Conservation (phyloP, 1,139 yeast genomes). For the Geotrichum klebahnii region DNA sequence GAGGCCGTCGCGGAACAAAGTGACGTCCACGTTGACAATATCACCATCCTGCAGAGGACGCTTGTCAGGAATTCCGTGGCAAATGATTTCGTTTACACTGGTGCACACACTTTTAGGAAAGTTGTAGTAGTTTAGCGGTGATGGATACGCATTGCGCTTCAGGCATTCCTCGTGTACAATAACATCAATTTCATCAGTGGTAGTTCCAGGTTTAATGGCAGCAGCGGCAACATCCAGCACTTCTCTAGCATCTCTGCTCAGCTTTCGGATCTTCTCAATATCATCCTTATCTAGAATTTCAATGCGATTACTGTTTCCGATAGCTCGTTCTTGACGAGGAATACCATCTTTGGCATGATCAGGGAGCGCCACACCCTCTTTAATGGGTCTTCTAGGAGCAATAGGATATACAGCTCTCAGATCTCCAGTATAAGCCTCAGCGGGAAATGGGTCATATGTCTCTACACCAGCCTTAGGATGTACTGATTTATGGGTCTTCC, state of each 20-base stretch:
- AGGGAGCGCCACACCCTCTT: constrained; percentile 67
- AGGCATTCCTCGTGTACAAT: constrained; percentile 84
- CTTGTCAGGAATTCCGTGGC: constrained; percentile 97
- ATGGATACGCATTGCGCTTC: constrained; percentile 88
- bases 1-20: constrained; percentile 78
- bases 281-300: constrained; percentile 60
- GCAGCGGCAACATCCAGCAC: constrained; percentile 83
- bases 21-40: constrained; percentile 84
- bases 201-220: constrained; percentile 76
- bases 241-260: constrained; percentile 76
- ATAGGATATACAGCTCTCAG: constrained; percentile 80
- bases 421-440: constrained; percentile 65
- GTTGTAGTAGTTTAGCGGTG: constrained; percentile 90
- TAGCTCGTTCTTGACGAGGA: constrained; percentile 72
- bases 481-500: constrained; percentile 54
- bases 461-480: constrained; percentile 47
- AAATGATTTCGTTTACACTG: constrained; percentile 87
- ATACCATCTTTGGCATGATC: constrained; percentile 82
- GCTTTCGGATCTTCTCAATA: constrained; percentile 67
- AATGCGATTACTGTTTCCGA: constrained; percentile 66
- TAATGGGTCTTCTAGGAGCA: constrained; percentile 63
- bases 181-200: constrained; percentile 88
- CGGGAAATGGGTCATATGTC: constrained; percentile 82
- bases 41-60: constrained; percentile 87
- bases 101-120: constrained; percentile 93